Percentiles rank a stretch among this genome's conserved stretches.
phyloP scores from a whole-genome alignment of 2,329 filamentous ascomycete species.

The Ceratocystis huliohia region DNA sequence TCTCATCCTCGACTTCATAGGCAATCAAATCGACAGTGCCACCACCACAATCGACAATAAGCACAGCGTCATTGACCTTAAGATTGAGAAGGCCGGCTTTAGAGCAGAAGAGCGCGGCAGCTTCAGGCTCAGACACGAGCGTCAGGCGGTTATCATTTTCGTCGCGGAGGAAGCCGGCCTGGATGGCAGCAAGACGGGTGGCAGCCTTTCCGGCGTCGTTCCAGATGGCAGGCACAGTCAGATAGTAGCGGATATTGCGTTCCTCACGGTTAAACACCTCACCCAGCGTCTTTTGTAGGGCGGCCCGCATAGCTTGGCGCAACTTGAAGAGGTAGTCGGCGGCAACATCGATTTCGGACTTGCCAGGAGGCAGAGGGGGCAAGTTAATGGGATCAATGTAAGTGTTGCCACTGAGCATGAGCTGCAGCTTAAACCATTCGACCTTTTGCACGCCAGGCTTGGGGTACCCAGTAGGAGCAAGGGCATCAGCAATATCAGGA shows the following conservation, averaged over 20 bases:
- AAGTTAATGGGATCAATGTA: constrained; percentile 99
- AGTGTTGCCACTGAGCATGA: constrained; percentile 97
- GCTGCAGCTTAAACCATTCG: constrained; percentile 98
- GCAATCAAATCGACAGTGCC: constrained; percentile 98
- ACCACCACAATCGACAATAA: constrained; percentile 96
- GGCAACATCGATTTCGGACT: constrained; percentile 98
- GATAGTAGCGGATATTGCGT: constrained; percentile 92
- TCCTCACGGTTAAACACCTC: constrained; percentile 98
- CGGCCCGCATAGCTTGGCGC: constrained; percentile 89
- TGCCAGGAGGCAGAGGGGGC: constrained; percentile 88
- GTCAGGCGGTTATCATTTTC: constrained; percentile 96
- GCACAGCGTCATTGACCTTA: constrained; percentile 95
- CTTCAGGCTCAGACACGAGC: constrained; percentile 90
- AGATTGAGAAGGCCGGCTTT: constrained; percentile 92
- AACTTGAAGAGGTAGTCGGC: constrained; percentile 98
- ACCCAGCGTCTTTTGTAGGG: constrained; percentile 88
- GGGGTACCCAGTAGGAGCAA: constrained; percentile 92
- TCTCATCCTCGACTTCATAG: constrained; percentile 96
- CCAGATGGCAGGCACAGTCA: constrained; percentile 99
- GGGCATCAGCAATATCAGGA: constrained; percentile 90
- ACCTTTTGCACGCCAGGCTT: constrained; percentile 98
- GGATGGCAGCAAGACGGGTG: constrained; percentile 86
- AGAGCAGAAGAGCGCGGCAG: constrained; percentile 91
- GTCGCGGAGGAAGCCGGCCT: constrained; percentile 90
- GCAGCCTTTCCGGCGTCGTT: constrained; percentile 97